These are phyloP conservation scores for Leucosporidium yakuticum DNA, from an alignment of 768 basidiomycete genomes.

Conservation along the genomic window DNA sequence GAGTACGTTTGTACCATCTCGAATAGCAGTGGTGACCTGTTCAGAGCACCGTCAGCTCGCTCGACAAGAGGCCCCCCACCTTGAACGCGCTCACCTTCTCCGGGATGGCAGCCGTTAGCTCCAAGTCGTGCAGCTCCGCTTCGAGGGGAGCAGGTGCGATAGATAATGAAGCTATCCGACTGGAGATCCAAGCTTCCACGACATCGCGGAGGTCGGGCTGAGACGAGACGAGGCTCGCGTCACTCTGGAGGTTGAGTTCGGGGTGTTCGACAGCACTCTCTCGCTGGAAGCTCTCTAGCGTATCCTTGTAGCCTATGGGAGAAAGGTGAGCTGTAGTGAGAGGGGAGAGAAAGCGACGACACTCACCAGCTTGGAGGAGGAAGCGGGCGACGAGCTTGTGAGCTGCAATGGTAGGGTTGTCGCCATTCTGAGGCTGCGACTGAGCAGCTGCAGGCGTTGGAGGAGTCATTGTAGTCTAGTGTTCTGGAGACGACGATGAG, in stretches of 20 bases:
- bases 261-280: constrained; percentile 10
- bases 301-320: not conserved
- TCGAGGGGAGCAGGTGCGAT: not conserved
- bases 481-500: too few species aligned
- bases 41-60: not conserved
- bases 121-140: not conserved
- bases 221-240: too few species aligned
- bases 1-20: constrained; percentile 23
- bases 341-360: too few species aligned
- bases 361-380: too few species aligned
- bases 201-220: constrained; percentile 18
- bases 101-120: not conserved
- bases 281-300: constrained; percentile 13
- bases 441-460: too few species aligned
- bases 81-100: constrained; percentile 3
- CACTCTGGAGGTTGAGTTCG: not conserved
- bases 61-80: not conserved
- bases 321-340: too few species aligned
- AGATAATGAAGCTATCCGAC: not conserved
- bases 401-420: too few species aligned
- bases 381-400: too few species aligned
- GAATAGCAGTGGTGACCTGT: constrained; percentile 1
- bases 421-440: too few species aligned
- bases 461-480: too few species aligned
- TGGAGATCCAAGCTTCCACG: constrained; percentile 16